phyloP scores from a whole-genome alignment of 2,329 filamentous ascomycete genomes.

The Cercospora sp. region DNA sequence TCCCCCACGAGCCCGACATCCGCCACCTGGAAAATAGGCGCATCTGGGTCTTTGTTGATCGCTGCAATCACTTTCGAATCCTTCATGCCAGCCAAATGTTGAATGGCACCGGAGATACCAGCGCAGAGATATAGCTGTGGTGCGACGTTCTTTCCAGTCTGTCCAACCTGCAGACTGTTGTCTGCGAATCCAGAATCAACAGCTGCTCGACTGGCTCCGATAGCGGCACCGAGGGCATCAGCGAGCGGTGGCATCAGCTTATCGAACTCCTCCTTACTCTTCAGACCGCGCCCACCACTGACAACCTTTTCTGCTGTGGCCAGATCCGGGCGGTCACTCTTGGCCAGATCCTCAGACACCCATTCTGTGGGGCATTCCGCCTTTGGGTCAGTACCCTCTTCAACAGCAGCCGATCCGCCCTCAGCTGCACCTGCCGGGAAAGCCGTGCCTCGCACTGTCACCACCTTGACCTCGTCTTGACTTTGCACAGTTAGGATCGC shows the following conservation, averaged over 20 bases:
- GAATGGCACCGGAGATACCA: conserved; percentile 94
- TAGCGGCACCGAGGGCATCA: conserved; percentile 89
- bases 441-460: conserved; percentile 90
- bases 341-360: conserved; percentile 89
- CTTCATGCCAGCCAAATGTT: conserved; percentile 99
- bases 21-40: conserved; percentile 96
- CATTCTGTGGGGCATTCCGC: conserved; percentile 73
- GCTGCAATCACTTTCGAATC: conserved; percentile 99
- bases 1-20: conserved; percentile 95
- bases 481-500: conserved; percentile 96
- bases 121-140: conserved; percentile 93
- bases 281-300: conserved; percentile 88
- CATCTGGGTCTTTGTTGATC: conserved; percentile 97
- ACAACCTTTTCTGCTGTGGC: conserved; percentile 87
- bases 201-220: conserved; percentile 90
- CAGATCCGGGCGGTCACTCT: conserved; percentile 91
- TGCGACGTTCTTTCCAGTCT: conserved; percentile 98
- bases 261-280: conserved; percentile 98
- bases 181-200: conserved; percentile 97
- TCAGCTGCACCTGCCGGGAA: conserved; percentile 74
- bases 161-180: conserved; percentile 96
- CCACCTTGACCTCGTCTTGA: conserved; percentile 76
- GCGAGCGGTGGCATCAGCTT: conserved; percentile 87
- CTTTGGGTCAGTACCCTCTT: conserved; percentile 83
- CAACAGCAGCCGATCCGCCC: conserved; percentile 72